Percentiles rank a stretch among this genome's conserved stretches.
These are phyloP conservation scores for Hymenoscyphus repandus DNA, from an alignment of 2,329 filamentous ascomycete genomes.

Conservation along the genomic window DNA sequence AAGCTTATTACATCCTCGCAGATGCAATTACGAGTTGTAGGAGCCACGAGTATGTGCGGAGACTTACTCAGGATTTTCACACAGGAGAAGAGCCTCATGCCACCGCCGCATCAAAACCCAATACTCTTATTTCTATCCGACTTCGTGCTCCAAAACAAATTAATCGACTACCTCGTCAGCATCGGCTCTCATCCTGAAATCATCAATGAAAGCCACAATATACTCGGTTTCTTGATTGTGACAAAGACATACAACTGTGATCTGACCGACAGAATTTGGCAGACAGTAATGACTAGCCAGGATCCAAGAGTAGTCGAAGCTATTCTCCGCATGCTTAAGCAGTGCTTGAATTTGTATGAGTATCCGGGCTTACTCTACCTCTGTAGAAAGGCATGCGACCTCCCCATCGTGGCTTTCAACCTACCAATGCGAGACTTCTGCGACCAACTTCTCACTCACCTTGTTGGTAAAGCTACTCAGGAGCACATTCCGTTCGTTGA, in stretches of 20 bases:
- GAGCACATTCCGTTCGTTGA: slow-evolving; percentile 33
- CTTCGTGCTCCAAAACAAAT: slow-evolving; percentile 62
- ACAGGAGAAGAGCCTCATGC: slow-evolving; percentile 37
- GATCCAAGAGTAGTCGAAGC: slow-evolving; percentile 82
- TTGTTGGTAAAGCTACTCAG: slow-evolving; percentile 40
- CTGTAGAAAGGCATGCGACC: slow-evolving; percentile 62
- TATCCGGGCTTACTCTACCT: slow-evolving; percentile 54
- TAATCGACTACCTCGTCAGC: slow-evolving; percentile 84
- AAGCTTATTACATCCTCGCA: slow-evolving; percentile 76
- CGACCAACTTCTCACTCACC: slow-evolving; percentile 47
- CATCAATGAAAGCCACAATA: slow-evolving; percentile 73
- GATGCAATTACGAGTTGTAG: slow-evolving; percentile 83
- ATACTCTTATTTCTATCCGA: slow-evolving; percentile 64
- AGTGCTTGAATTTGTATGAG: slow-evolving; percentile 45
- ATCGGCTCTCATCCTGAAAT: slow-evolving; percentile 90
- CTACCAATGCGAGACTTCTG: slow-evolving; percentile 57
- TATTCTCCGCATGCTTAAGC: slow-evolving; percentile 59
- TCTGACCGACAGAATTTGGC: slow-evolving; percentile 80
- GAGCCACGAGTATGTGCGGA: slow-evolving; percentile 66
- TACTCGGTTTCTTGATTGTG: slow-evolving; percentile 81
- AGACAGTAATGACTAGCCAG: slow-evolving; percentile 72
- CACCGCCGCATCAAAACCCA: slow-evolving; percentile 35
- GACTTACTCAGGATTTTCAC: slow-evolving; percentile 66
- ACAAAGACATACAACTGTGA: slow-evolving; percentile 65
- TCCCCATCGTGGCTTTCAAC: slow-evolving; percentile 61